These are phyloP conservation scores for Mikania micrantha DNA, from an alignment of 129 eudicot genomes.

Conservation along the genomic window DNA sequence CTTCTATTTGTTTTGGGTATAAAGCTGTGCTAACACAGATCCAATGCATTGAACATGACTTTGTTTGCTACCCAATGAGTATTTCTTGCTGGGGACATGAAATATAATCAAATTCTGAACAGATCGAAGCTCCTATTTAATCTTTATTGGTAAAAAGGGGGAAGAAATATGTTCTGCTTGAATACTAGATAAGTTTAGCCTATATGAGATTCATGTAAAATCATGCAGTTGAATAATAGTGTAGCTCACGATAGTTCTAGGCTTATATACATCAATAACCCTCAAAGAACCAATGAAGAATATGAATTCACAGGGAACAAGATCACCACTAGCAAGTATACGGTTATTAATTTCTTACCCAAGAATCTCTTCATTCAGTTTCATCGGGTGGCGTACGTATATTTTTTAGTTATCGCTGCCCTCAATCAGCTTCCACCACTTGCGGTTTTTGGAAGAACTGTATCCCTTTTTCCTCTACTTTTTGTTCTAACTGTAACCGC, in stretches of 20 bases:
- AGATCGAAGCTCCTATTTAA: conserved; percentile 8
- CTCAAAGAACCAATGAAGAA: conserved; percentile 68
- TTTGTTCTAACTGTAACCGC: conserved; percentile 88
- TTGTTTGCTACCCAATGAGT: conserved; percentile 19
- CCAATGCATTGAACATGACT: conserved; percentile 12
- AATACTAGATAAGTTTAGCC: conserved; percentile 32
- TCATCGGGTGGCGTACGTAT: conserved; percentile 86
- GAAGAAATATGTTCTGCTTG: conserved; percentile 13
- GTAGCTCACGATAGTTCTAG: conserved; percentile 49
- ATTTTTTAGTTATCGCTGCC: conserved; percentile 79
- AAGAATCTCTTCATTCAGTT: conserved; percentile 91
- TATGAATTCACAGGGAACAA: conserved; percentile 63
- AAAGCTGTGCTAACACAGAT: not conserved
- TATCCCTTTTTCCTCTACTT: conserved; percentile 79
- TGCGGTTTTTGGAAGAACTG: conserved; percentile 94
- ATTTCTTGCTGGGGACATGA: conserved; percentile 12
- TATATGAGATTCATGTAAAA: conserved; percentile 40
- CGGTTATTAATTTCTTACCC: conserved; percentile 68
- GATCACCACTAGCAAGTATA: conserved; percentile 88
- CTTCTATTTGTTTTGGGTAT: not conserved
- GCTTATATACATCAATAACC: conserved; percentile 62
- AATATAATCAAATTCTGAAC: too few species aligned
- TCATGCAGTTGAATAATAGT: conserved; percentile 66
- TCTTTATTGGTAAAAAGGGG: conserved; percentile 10
- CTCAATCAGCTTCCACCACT: conserved; percentile 96